phyloP scores from a whole-genome alignment of 2,329 filamentous ascomycete genomes.

The Fusarium armeniacum region DNA sequence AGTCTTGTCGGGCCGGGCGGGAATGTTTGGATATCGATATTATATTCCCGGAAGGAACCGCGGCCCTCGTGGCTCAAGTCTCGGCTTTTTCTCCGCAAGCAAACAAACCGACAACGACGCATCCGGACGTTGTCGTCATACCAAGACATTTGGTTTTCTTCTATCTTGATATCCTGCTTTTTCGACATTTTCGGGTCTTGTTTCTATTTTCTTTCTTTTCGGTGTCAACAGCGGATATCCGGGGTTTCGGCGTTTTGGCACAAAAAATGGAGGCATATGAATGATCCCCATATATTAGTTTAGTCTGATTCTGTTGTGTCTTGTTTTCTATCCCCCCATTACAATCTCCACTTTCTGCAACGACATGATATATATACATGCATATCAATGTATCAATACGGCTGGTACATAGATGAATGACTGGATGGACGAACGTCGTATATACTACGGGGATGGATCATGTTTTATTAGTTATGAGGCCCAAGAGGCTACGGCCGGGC shows the following conservation, averaged over 20 bases:
- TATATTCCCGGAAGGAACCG: conserved; percentile 19
- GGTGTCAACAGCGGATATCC: conserved; percentile 30
- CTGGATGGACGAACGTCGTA: conserved; percentile 23
- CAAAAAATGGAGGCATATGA: conserved; percentile 20
- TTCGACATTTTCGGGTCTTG: not conserved
- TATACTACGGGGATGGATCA: conserved; percentile 34
- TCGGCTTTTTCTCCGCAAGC: conserved; percentile 29
- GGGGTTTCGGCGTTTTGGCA: conserved; percentile 32
- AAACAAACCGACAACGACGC: conserved; percentile 18
- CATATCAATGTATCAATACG: conserved; percentile 9
- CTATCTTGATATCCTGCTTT: not conserved
- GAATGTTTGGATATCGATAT: not conserved
- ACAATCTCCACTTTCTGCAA: conserved; percentile 29
- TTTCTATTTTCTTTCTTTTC: not conserved
- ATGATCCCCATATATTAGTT: conserved; percentile 9
- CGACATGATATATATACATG: not conserved
- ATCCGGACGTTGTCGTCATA: conserved; percentile 20
- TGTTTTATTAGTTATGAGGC: conserved; percentile 8
- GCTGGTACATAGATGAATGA: conserved; percentile 25
- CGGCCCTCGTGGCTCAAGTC: conserved; percentile 6
- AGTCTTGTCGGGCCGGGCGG: conserved; percentile 20
- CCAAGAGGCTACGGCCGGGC: conserved; percentile 2
- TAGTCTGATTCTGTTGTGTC: conserved; percentile 4
- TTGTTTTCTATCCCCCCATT: not conserved
- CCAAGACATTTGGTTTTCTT: conserved; percentile 4